Evolutionary conservation across 345 rosid species (phyloP).

Genomic region (Durio zibethinus): DNA sequence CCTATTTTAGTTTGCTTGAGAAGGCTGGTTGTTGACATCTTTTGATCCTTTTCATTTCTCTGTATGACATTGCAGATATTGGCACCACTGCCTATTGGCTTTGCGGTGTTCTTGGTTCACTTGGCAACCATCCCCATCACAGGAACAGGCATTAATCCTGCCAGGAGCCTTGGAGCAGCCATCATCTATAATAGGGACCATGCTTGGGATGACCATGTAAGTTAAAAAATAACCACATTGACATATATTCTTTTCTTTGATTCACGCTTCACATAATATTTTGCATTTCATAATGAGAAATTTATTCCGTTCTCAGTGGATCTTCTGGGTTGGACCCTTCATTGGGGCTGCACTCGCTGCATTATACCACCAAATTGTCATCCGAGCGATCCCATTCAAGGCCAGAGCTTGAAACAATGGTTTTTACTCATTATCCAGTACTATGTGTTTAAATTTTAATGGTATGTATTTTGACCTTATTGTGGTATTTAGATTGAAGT

Average conservation of each 20-base stretch:
- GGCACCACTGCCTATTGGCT: slow-evolving; percentile 13
- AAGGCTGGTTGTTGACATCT: neutral
- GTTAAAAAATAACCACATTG: neutral
- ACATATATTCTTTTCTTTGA: neutral
- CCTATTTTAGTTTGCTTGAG: neutral
- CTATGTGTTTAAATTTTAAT: neutral
- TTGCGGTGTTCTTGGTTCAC: slow-evolving; percentile 12
- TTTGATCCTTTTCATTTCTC: neutral
- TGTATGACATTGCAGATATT: neutral
- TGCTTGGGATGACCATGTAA: slow-evolving; percentile 55
- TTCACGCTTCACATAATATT: neutral
- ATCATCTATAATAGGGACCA: slow-evolving; percentile 15
- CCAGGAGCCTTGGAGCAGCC: slow-evolving; percentile 18
- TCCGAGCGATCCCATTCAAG: slow-evolving; percentile 54
- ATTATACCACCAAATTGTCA: slow-evolving; percentile 46
- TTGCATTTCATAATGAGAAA: neutral
- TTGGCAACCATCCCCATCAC: slow-evolving; percentile 16
- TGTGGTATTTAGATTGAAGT: too few species aligned
- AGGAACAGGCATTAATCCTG: slow-evolving; percentile 10
- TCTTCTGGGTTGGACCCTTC: slow-evolving; percentile 62
- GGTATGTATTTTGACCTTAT: too few species aligned
- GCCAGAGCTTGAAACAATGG: neutral
- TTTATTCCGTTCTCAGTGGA: slow-evolving; percentile 28
- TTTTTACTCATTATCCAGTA: neutral
- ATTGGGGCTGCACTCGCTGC: slow-evolving; percentile 55